Base-by-base conservation (phyloP, 2,329 filamentous ascomycete genomes). In the Stachybotrys chartarum region DNA sequence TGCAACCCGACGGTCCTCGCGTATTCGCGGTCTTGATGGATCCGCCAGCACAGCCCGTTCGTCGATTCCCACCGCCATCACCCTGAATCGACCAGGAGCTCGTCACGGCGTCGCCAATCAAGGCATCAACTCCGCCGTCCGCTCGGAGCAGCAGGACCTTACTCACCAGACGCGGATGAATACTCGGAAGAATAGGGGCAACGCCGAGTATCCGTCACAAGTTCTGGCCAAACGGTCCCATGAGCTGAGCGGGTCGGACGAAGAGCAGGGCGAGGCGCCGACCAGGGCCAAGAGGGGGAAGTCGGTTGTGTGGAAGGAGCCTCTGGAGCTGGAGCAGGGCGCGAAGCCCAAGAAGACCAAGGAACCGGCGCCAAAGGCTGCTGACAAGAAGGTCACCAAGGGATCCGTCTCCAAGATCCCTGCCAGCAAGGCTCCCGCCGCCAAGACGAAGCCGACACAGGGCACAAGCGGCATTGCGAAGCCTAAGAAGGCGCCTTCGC, bases 101-200 rank as follows among this genome's bases (percentile, higher is more conserved):
- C 64, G 66, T 35, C 60, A 64, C 10, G 65, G 57, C 18, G 54
- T 55, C 12, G 61, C 7, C 7, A 47, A 44, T 5, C 39, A 44
- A 17, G 50, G 59, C 11, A 56, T 65, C 35, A 65, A 62, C 50
- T 63, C 61, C 6, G 61, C 54, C 30, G 62, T 66, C 30, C 65
- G 66, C 18, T 67, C 57, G 46, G 64, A 67, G 48, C 66, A 71
- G 50, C 67, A 70, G 47, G 68, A 71, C 45, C 55, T 70, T 52
- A 65, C 61, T 4, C 60, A 65, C 35, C 66, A 69, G 59, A 73
- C 70, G 7, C 65, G 66, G 24, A 55, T 58, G 52, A 73, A 73
- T 57, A 73, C 70, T 52, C 63, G 59, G 54, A 66, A 58, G 58
- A 73, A 73, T 60, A 70, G 60, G 64, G 70, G 69, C 24, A 63